Base-by-base conservation (phyloP, 495 filamentous ascomycete species). In the Talaromyces wortmannii region DNA sequence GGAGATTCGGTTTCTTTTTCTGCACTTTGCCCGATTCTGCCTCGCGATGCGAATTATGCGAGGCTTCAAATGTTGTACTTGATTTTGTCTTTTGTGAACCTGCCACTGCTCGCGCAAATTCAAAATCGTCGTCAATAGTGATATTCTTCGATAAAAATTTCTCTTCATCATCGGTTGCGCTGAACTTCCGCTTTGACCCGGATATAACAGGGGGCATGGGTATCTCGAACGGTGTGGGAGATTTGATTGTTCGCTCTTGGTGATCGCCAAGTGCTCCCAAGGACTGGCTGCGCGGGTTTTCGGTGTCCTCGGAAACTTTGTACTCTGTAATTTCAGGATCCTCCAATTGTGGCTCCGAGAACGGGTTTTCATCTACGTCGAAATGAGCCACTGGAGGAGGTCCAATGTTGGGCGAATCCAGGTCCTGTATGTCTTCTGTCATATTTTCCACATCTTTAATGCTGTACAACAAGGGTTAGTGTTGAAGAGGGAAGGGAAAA, bases 341-440 rank as follows among this genome's bases (percentile, higher is more conserved):
- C 11, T 32, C 12, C 12, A 30, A 8, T n/a, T 4, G 3, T 50
- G 10, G 11, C 11, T 16, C n/a, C 7, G 55, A 31, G n/a, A 30
- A 16, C 10, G 48, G 55, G 31, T 36, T 50, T 16, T 56, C 45
- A 23, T 44, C 30, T 17, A 59, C 54, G 45, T 59, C 54, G 49
- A 59, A 56, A 55, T 57, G 57, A 12, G 57, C 57, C 23, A 59
- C 48, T 3, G 57, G 57, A 31, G 57, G 57, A 13, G 11, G 83
- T 10, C 83, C 84, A 44, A 87, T 70, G 43, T 88, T 85, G 0
- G 85, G 84, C 6, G 86, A 89, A 44, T 84, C 79, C 30, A 70
- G 74, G 51, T 53, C 52, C 30, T 53, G 52, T 46, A 17, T 12
- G 42, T 42, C 40, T 46, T 10, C 15, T 46, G 44, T 40, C 8